Conservation (phyloP, 805 yeast species). For the Scheffersomyces stipitis region DNA sequence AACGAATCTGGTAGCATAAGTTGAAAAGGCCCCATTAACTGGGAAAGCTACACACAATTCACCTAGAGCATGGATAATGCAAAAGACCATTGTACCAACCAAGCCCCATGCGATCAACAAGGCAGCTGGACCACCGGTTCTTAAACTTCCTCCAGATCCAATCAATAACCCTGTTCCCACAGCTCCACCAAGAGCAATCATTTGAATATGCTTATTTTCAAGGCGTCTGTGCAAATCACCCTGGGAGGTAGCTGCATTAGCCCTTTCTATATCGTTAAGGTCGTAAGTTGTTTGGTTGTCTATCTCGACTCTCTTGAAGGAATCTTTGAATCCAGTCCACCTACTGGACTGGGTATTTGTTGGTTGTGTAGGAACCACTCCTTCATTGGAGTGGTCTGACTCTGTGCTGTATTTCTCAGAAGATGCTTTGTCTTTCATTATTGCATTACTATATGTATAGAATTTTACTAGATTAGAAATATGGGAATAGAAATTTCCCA, state of each 20-base stretch:
- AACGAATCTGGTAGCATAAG: constrained; percentile 37
- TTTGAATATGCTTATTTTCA: constrained; percentile 22
- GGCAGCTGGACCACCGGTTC: constrained; percentile 44
- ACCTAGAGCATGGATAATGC: constrained; percentile 63
- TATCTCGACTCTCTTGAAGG: constrained; percentile 28
- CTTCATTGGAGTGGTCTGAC: constrained; percentile 1
- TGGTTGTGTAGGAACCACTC: neutral
- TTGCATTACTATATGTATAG: neutral
- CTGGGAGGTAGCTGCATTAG: constrained; percentile 30
- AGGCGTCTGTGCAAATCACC: constrained; percentile 23
- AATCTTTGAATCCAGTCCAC: constrained; percentile 26
- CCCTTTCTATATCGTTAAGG: constrained; percentile 32
- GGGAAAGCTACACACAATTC: constrained; percentile 56
- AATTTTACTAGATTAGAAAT: no score
- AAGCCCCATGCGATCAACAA: constrained; percentile 55
- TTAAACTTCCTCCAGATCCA: constrained; percentile 49
- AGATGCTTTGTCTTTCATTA: neutral
- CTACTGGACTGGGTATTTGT: no score
- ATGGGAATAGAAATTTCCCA: no score
- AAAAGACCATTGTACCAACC: constrained; percentile 57
- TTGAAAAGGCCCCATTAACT: constrained; percentile 38
- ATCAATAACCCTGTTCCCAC: constrained; percentile 37
- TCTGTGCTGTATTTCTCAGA: constrained; percentile 1
- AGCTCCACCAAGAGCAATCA: constrained; percentile 30
- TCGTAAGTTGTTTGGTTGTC: neutral